These are phyloP conservation scores for Rhodotorula sp. DNA, from an alignment of 1,284 basidiomycete species.

Conservation along the genomic window DNA sequence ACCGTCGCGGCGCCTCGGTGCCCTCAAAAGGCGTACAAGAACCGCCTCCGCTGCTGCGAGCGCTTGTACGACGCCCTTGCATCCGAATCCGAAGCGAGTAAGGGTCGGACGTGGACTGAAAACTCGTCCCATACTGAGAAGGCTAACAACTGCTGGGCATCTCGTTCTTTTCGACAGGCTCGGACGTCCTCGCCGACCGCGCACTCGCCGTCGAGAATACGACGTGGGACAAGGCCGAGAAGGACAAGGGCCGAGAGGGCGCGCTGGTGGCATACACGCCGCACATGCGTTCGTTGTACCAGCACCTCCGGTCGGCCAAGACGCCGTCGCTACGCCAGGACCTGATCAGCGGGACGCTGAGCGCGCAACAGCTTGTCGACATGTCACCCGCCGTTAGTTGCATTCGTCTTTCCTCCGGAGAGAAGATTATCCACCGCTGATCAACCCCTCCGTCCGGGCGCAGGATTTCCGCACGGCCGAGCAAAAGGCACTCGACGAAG, in stretches of 20 bases:
- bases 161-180: constrained; percentile 40
- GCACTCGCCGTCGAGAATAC: not conserved
- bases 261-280: constrained; percentile 58
- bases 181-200: constrained; percentile 42
- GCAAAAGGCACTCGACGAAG: not conserved
- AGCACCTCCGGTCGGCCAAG: constrained; percentile 90
- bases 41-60: constrained; percentile 69
- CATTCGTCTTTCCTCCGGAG: not conserved
- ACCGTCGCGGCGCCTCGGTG: constrained; percentile 43
- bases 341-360: constrained; percentile 73
- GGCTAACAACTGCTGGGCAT: not conserved
- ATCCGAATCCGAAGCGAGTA: constrained; percentile 75
- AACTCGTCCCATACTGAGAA: not conserved
- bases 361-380: constrained; percentile 60
- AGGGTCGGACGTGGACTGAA: constrained; percentile 49
- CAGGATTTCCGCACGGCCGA: constrained; percentile 12
- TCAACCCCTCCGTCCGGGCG: no score
- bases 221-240: not conserved
- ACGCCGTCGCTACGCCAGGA: constrained; percentile 80
- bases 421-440: no score
- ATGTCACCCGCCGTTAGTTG: not conserved
- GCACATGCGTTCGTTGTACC: constrained; percentile 81
- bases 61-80: constrained; percentile 87
- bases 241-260: constrained; percentile 48
- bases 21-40: constrained; percentile 61